phyloP scores from a whole-genome alignment of 1,139 yeast genomes.

The Sugiyamaella paludigena region DNA sequence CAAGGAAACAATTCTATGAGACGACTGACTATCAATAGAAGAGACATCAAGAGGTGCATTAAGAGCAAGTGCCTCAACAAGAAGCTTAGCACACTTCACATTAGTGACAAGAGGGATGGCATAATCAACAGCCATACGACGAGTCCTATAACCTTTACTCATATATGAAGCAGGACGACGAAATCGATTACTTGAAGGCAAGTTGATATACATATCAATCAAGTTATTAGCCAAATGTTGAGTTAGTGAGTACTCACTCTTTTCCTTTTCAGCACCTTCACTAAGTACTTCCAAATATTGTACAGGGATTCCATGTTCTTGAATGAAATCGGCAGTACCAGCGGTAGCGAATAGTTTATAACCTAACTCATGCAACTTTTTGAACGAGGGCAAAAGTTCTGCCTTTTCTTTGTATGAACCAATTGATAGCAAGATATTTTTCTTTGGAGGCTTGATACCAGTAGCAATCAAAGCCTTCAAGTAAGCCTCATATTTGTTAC shows the following conservation, averaged over 20 bases:
- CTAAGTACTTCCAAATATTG: constrained; percentile 88
- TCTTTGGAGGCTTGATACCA: constrained; percentile 93
- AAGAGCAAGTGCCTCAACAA: constrained; percentile 89
- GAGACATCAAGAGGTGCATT: constrained; percentile 61
- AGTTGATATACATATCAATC: constrained; percentile 92
- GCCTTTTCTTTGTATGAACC: constrained; percentile 98
- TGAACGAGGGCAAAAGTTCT: constrained; percentile 86
- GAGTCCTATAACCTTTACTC: constrained; percentile 95
- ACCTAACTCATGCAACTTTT: constrained; percentile 77
- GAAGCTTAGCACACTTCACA: constrained; percentile 93
- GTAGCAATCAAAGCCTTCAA: constrained; percentile 91
- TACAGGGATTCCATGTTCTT: constrained; percentile 91
- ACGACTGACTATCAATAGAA: constrained; percentile 84
- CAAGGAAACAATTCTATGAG: constrained; percentile 74
- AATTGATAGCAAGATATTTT: constrained; percentile 87
- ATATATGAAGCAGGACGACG: constrained; percentile 98
- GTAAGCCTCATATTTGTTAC: constrained; percentile 94
- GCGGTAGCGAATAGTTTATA: constrained; percentile 94
- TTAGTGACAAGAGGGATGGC: constrained; percentile 97
- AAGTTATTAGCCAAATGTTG: constrained; percentile 95
- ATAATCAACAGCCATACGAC: constrained; percentile 99
- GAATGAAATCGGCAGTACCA: constrained; percentile 97
- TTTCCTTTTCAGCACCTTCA: constrained; percentile 64
- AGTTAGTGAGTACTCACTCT: constrained; percentile 90
- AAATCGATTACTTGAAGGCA: constrained; percentile 95